Evolutionary conservation across 2,329 filamentous ascomycete species (phyloP), one percentile per base, ranked within the genome.

Genomic region (Claviceps pusilla): DNA sequence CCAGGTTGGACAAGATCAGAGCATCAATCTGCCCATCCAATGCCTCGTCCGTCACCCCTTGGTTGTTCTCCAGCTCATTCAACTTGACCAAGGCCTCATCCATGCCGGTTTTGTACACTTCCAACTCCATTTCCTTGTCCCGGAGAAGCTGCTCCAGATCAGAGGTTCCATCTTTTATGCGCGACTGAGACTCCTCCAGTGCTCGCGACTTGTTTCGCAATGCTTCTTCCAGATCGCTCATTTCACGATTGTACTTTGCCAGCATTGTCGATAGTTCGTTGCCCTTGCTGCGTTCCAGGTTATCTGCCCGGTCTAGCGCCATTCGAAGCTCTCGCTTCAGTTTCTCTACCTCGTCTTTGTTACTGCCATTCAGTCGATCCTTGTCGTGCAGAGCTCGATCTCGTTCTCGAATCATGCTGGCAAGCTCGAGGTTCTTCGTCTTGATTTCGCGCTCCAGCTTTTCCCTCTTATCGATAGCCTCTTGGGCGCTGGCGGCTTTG

Each of bases 401-500:
- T 61, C 93, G 80, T 73, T 98, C 93, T 47, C 93, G 82, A 59
- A 98, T 98, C 93, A 98, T 97, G 68, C 97, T 89, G 37, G 93
- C 93, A 57, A 98, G 73, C 69, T 98, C 93, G n/a, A 98, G 75
- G 66, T 98, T 98, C 80, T 98, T 98, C 35, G 91, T 96, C 79
- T 98, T 98, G 68, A 98, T 86, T 72, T 98, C 93, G 39, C 91
- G 86, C 73, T 97, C 89, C 52, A 98, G 78, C 74, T 94, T 95
- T 73, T 98, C 93, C 9, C 91, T 84, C 62, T 81, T 84, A 55
- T 97, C 93, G 59, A 97, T 95, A 1, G 93, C 93, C 72, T 98
- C 93, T 66, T 97, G 91, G 0, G 93, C 93, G 5, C 90, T 97
- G 16, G 91, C 89, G 1, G 93, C 93, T 76, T 97, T 98, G 59